Conservation (phyloP, 2,329 filamentous ascomycete genomes). For the Diplodia corticola region DNA sequence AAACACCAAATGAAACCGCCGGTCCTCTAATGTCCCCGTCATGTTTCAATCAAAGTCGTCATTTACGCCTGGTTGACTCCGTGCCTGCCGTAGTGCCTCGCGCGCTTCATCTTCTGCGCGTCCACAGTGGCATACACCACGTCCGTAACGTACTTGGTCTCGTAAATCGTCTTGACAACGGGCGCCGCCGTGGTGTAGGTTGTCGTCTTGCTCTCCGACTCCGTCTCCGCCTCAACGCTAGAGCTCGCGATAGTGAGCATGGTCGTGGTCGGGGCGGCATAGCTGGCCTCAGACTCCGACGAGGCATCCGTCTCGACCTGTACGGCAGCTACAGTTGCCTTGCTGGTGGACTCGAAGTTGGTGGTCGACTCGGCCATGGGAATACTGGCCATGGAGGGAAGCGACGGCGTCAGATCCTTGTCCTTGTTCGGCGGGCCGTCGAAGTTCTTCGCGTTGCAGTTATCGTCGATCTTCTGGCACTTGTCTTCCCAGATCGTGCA, state of each 20-base stretch:
- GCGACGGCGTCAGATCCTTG: conserved; percentile 40
- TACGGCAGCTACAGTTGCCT: neutral
- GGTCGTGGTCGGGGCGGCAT: neutral
- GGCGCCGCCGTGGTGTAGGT: conserved; percentile 9
- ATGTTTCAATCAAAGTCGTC: neutral
- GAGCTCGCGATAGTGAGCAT: neutral
- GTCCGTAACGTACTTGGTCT: conserved; percentile 8
- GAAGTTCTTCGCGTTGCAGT: conserved; percentile 45
- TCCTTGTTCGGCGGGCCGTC: conserved; percentile 47
- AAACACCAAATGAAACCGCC: neutral
- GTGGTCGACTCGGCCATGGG: conserved; percentile 20
- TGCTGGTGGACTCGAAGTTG: conserved; percentile 10
- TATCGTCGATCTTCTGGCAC: conserved; percentile 52
- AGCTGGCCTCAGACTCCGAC: neutral
- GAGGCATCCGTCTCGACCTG: neutral
- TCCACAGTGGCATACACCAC: conserved; percentile 6
- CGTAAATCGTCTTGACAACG: neutral
- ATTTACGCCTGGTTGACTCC: conserved; percentile 4
- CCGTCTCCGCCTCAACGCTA: neutral
- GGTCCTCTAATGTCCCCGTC: neutral
- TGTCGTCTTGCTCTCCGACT: neutral
- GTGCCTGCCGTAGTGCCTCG: conserved; percentile 10
- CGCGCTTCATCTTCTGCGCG: conserved; percentile 4
- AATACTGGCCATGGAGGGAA: conserved; percentile 26
- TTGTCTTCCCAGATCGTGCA: conserved; percentile 65